Base-by-base conservation (phyloP, 225 moss, liverwort and hornwort species). In the Straminergon stramineum region DNA sequence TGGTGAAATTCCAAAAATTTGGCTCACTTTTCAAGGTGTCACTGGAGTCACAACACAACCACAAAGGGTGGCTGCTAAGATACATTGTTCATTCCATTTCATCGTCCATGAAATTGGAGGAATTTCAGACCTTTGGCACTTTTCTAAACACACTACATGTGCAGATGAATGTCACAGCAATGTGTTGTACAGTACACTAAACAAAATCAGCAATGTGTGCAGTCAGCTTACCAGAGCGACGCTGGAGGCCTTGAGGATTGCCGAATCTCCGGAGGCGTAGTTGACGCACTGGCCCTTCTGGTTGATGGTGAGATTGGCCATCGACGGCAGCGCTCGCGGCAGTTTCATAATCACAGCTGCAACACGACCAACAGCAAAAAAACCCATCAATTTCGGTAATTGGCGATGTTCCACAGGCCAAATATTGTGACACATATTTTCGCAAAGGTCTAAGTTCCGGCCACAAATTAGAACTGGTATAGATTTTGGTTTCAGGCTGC, bases 201-300 rank as follows among this genome's bases (percentile, higher is more conserved):
- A 61, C 61, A 61, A 26, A 56, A 78, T 23, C 56, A 55, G 78
- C 23, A 56, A 60, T 15, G 19, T 21, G 5, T 37, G 41, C 20
- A 60, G 51, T 43, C 2, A 37, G 35, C 48, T 53, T 67, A 91
- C 92, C 37, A 70, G 32, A 74, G 92, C 91, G 45, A n/a, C 58
- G 71, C 91, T 91, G n/a, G 94, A 94, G 20, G 78, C 63, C 5
- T 28, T 8, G 11, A 94, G 41, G 39, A 94, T 92, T 34, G 89
- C 94, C 9, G 92, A 74, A 39, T 91, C 94, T 82, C 94, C 94
- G 37, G 94, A 94, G 31, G 94, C 94, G 74, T 86, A 94, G 85
- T 94, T 94, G 66, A 92, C 70, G 24, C 90, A 85, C 45, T 53
- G 67, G 43, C 62, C 87, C 91, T 89, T 75, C 84, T 93, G 78